Evolutionary conservation across 106 monocot species (phyloP).

Genomic region (Gastrodia elata): DNA sequence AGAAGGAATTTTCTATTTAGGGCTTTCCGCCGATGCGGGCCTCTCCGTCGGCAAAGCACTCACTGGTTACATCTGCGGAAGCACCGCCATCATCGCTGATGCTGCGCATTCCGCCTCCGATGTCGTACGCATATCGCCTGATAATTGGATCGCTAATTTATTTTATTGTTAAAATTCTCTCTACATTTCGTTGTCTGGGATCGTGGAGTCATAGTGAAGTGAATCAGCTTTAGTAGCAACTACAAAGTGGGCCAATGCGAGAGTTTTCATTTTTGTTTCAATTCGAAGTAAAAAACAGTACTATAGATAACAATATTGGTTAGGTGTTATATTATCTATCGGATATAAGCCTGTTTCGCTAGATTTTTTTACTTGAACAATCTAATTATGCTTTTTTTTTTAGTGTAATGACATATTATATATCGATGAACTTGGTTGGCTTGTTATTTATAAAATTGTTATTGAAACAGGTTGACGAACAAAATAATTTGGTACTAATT

Average conservation of each 20-base stretch:
- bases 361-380: too few species aligned
- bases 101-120: conserved; percentile 73
- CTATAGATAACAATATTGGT: too few species aligned
- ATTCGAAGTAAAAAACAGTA: too few species aligned
- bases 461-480: not conserved
- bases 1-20: conserved; percentile 55
- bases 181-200: not conserved
- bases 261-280: too few species aligned
- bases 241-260: too few species aligned
- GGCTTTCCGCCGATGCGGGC: conserved; percentile 48
- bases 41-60: conserved; percentile 53
- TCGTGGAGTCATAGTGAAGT: not conserved
- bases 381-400: too few species aligned
- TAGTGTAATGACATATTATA: not conserved
- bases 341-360: too few species aligned
- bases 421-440: not conserved
- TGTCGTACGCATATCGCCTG: conserved; percentile 25
- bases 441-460: not conserved
- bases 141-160: not conserved
- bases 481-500: too few species aligned
- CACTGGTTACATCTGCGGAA: conserved; percentile 63
- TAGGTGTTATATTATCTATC: too few species aligned
- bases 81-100: conserved; percentile 68
- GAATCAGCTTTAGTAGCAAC: too few species aligned
- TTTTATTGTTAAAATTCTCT: not conserved